Percentiles rank a stretch among this genome's conserved stretches.
phyloP scores from a whole-genome alignment of 2,329 filamentous ascomycete species.

The Macrophomina pseudophaseolina region DNA sequence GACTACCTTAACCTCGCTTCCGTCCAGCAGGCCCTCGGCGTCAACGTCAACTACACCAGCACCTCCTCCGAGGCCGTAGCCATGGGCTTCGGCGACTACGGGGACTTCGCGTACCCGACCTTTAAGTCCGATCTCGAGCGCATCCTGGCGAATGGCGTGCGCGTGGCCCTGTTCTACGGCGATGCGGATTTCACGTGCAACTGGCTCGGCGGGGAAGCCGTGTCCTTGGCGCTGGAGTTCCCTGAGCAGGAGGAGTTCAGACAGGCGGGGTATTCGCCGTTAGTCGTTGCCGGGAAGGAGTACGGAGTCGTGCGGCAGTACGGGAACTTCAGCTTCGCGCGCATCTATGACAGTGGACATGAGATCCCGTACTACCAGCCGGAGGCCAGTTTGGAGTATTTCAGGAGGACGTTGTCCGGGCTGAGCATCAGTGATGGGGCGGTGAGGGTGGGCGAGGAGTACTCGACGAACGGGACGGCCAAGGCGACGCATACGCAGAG shows the following conservation, averaged over 20 bases:
- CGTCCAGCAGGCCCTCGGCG: conserved; percentile 45
- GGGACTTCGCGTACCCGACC: conserved; percentile 53
- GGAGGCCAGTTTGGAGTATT: conserved; percentile 28
- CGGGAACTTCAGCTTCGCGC: conserved; percentile 65
- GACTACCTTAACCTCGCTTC: conserved; percentile 52
- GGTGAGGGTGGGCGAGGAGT: neutral
- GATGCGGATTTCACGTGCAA: conserved; percentile 63
- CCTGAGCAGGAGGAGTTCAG: conserved; percentile 59
- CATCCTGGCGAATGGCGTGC: conserved; percentile 60
- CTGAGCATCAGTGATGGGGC: neutral
- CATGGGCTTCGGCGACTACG: conserved; percentile 51
- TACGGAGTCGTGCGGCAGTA: conserved; percentile 75
- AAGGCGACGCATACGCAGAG: conserved; percentile 19
- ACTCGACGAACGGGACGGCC: conserved; percentile 18
- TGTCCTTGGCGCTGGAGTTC: conserved; percentile 60
- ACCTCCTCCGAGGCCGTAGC: conserved; percentile 52
- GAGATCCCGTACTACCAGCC: conserved; percentile 54
- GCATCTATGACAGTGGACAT: conserved; percentile 60
- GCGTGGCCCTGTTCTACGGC: conserved; percentile 63
- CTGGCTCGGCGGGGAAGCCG: conserved; percentile 75
- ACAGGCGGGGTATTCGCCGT: conserved; percentile 73
- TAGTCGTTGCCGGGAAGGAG: conserved; percentile 63
- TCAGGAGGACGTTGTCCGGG: conserved; percentile 12
- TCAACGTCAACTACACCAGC: conserved; percentile 57
- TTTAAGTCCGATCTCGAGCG: conserved; percentile 54